phyloP scores from a whole-genome alignment of 2,329 filamentous ascomycete species.

The Trichophaea hybrida region DNA sequence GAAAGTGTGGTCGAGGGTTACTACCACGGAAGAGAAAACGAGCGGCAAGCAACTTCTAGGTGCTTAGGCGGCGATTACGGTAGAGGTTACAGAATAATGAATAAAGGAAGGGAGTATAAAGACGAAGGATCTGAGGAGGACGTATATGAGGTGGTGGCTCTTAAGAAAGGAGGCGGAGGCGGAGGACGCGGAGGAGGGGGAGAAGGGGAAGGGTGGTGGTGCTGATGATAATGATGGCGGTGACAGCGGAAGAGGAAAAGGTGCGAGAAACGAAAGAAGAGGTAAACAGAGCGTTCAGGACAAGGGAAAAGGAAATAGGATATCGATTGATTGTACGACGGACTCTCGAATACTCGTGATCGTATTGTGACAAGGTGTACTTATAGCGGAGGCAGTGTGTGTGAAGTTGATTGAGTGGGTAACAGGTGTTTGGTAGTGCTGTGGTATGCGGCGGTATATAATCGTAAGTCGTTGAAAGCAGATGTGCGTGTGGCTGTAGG shows the following conservation, averaged over 20 bases:
- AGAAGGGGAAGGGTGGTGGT: background rate
- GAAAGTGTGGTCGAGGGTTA: conserved; percentile 13
- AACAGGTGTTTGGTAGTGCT: too few relatives aligned
- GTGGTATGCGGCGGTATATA: too few relatives aligned
- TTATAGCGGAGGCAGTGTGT: background rate
- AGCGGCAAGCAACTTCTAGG: conserved; percentile 25
- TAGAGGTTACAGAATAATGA: background rate
- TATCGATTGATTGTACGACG: background rate
- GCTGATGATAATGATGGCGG: background rate
- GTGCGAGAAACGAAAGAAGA: background rate
- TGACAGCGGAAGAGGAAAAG: background rate
- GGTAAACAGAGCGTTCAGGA: background rate
- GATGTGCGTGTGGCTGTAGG: background rate
- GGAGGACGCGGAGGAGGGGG: background rate
- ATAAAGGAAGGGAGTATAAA: conserved; percentile 6
- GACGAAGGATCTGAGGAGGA: background rate
- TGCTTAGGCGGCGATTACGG: conserved; percentile 13
- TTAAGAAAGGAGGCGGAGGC: background rate
- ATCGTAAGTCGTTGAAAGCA: too few relatives aligned
- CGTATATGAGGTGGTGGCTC: background rate
- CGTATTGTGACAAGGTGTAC: background rate
- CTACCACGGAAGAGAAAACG: conserved; percentile 22
- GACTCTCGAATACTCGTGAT: background rate
- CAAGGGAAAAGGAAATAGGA: background rate
- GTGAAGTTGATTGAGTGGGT: background rate